Evolutionary conservation across 768 basidiomycete species (phyloP).

Genomic region (Pulveroboletus sp.): DNA sequence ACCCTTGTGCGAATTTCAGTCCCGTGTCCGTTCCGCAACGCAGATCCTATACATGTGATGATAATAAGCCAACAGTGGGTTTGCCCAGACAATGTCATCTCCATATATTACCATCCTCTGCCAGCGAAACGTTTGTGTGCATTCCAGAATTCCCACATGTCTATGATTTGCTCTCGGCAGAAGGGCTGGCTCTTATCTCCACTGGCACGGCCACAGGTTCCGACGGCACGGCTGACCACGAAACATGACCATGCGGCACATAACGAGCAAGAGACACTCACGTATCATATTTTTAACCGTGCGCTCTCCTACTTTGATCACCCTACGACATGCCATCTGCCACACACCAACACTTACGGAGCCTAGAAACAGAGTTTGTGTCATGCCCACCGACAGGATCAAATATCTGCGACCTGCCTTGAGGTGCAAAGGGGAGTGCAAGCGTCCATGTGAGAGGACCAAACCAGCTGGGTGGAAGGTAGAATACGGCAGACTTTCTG

Average conservation of each 20-base stretch:
- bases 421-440: slow-evolving; percentile 87
- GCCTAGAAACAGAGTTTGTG: slow-evolving; percentile 43
- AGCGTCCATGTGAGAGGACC: slow-evolving; percentile 88
- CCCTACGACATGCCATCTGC: slow-evolving; percentile 91
- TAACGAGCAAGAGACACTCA: slow-evolving; percentile 26
- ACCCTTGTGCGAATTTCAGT: no score
- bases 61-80: slow-evolving; percentile 12
- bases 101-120: slow-evolving; percentile 4
- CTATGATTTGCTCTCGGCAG: slow-evolving; percentile 19
- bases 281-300: slow-evolving; percentile 62
- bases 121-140: not conserved
- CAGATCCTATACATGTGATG: slow-evolving; percentile 17
- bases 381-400: not conserved
- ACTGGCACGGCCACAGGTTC: slow-evolving; percentile 19
- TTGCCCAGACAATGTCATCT: not conserved
- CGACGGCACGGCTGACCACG: slow-evolving; percentile 14
- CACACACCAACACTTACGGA: slow-evolving; percentile 92
- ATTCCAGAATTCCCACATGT: slow-evolving; percentile 1
- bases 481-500: slow-evolving; percentile 88
- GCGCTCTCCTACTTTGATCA: slow-evolving; percentile 75
- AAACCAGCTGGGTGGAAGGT: slow-evolving; percentile 87
- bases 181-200: slow-evolving; percentile 10
- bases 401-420: slow-evolving; percentile 47
- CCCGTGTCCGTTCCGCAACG: no score
- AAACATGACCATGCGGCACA: not conserved